Percentiles rank a stretch among this genome's conserved stretches.
phyloP scores from a whole-genome alignment of 345 rosid genomes.

The Kernera saxatilis region DNA sequence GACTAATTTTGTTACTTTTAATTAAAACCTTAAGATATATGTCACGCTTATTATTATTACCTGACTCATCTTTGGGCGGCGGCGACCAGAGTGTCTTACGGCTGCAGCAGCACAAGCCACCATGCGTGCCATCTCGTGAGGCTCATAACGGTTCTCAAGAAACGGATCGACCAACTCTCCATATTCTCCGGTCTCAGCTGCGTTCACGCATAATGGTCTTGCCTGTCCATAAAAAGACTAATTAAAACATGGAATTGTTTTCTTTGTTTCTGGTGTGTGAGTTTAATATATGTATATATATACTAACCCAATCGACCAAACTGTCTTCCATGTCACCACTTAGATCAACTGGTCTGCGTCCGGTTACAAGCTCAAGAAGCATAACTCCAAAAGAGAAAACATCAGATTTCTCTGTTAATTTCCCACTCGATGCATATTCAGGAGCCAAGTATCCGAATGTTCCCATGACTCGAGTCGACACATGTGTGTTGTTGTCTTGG shows the following conservation, averaged over 20 bases:
- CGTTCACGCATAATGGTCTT: constrained; percentile 65
- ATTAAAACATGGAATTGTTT: not conserved
- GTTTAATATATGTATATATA: not conserved
- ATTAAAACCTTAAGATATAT: no score
- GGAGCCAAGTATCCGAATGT: constrained; percentile 99
- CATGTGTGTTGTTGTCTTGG: constrained; percentile 66
- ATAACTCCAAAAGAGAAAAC: constrained; percentile 91
- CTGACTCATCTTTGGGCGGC: constrained; percentile 88
- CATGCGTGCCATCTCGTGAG: constrained; percentile 72
- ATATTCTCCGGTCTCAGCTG: constrained; percentile 56
- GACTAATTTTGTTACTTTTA: no score
- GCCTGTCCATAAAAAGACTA: constrained; percentile 42
- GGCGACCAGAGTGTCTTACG: constrained; percentile 81
- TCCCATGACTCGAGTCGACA: constrained; percentile 96
- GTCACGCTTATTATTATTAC: constrained; percentile 32
- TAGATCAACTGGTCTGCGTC: constrained; percentile 74
- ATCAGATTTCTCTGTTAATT: constrained; percentile 83
- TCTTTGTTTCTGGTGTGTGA: not conserved
- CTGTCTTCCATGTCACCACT: constrained; percentile 72
- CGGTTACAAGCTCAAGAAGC: constrained; percentile 87
- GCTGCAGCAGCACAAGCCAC: constrained; percentile 91
- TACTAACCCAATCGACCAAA: constrained; percentile 88
- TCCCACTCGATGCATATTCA: constrained; percentile 93
- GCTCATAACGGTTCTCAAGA: constrained; percentile 53
- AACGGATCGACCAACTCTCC: constrained; percentile 56